Evolutionary conservation across 345 rosid species (phyloP), one percentile per base, ranked within the genome.

Genomic region (Ailanthus altissimus): DNA sequence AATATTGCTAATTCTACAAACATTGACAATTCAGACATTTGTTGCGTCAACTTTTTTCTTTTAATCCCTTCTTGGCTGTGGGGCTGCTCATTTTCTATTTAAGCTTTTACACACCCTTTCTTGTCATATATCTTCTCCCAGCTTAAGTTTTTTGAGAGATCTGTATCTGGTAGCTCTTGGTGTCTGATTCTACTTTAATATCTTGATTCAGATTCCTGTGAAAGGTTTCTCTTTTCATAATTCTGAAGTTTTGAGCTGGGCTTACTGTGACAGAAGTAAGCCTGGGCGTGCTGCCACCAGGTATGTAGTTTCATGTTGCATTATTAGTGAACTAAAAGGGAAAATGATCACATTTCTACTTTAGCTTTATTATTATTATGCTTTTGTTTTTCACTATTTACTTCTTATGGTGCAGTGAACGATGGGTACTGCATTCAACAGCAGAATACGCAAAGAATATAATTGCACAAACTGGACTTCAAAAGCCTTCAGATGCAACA

Each of bases 391-490:
- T 18, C n/a, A 20, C 50, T 43, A 25, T 43, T 18, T 45, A 43
- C 11, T 61, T 56, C 56, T 38, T 49, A 57, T 36, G 36, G 36
- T 67, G 38, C 67, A 90, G 98, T 72, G 98, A 94, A 85, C 83
- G 90, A 60, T 94, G 98, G 98, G 88, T 92, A 67, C 74, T 94
- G 79, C 97, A 88, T 87, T 94, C 95, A 26, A 92, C 93, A 8
- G 79, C 60, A 70, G 88, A 85, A 63, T 92, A 92, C 76, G 93
- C 95, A 36, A 84, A 76, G 64, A 80, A 78, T 40, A 67, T 92
- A 65, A 89, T 94, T 67, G 83, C 88, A 5, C 86, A 81, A 75
- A 85, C 89, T 38, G 95, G 97, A 77, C 86, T 89, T 62, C 84
- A 62, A 70, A 92, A 90, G 83, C 91, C 88, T 73, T 90, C 97